Evolutionary conservation across 768 basidiomycete species (phyloP).

Genomic region (Zangia roseola): DNA sequence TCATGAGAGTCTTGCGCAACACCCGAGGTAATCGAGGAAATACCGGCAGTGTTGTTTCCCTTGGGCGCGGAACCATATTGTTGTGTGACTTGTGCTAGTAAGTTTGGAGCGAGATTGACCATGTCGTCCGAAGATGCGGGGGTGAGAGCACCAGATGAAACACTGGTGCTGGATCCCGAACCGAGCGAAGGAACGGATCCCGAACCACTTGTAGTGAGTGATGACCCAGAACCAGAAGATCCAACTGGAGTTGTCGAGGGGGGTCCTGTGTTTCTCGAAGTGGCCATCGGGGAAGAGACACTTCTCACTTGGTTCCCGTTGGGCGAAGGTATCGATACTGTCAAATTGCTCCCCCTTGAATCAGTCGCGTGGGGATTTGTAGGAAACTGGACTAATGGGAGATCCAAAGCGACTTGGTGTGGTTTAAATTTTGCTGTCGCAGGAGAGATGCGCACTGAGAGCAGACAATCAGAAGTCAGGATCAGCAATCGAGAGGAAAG

Average conservation of each 20-base stretch:
- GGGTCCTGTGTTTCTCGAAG: slow-evolving; percentile 25
- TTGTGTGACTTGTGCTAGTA: slow-evolving; percentile 48
- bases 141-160: slow-evolving; percentile 50
- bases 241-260: slow-evolving; percentile 34
- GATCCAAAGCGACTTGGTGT: slow-evolving; percentile 43
- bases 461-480: slow-evolving; percentile 27
- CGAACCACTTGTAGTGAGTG: slow-evolving; percentile 45
- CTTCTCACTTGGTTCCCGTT: slow-evolving; percentile 52
- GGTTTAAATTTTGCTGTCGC: slow-evolving; percentile 87
- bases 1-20: slow-evolving; percentile 47
- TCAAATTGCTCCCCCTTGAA: slow-evolving; percentile 39
- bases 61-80: slow-evolving; percentile 42
- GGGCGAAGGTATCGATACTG: slow-evolving; percentile 50
- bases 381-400: slow-evolving; percentile 48
- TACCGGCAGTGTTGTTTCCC: slow-evolving; percentile 23
- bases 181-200: slow-evolving; percentile 51
- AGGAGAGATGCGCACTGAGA: slow-evolving; percentile 83
- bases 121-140: slow-evolving; percentile 55
- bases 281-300: slow-evolving; percentile 69
- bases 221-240: slow-evolving; percentile 45
- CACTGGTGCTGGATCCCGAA: slow-evolving; percentile 45
- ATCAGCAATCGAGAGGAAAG: slow-evolving; percentile 1
- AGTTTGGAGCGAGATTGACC: slow-evolving; percentile 44
- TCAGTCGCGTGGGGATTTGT: slow-evolving; percentile 23
- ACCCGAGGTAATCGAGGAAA: slow-evolving; percentile 29